Evolutionary conservation across 139 green algal genomes (phyloP).

Genomic region (Coelastrella sp.): DNA sequence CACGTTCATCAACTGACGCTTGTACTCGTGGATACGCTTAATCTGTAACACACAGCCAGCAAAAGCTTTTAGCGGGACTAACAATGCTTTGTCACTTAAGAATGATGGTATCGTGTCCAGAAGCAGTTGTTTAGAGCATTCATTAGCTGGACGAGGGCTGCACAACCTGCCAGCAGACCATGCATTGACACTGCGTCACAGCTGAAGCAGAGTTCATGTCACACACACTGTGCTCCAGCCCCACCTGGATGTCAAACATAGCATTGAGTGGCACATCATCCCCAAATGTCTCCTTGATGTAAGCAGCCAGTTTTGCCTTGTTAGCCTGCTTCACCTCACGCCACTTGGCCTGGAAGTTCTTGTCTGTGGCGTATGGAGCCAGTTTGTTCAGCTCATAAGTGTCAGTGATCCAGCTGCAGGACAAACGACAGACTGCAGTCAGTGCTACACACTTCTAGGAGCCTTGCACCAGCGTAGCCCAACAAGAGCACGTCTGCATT

Average conservation of each 20-base stretch:
- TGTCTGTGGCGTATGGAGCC: conserved; percentile 59
- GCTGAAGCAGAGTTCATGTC: too few relatives aligned
- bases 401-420: conserved; percentile 68
- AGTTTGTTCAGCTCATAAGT: conserved; percentile 65
- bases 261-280: conserved; percentile 80
- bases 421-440: neutral
- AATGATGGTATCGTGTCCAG: neutral
- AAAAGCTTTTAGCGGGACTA: neutral
- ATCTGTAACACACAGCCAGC: conserved; percentile 60
- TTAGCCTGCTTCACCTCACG: conserved; percentile 86
- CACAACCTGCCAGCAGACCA: too few relatives aligned
- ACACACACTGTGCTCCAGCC: neutral
- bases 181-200: too few relatives aligned
- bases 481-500: too few relatives aligned
- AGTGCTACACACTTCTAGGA: too few relatives aligned
- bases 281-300: conserved; percentile 85
- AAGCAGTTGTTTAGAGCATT: neutral
- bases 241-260: conserved; percentile 95
- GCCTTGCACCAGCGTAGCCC: too few relatives aligned
- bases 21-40: conserved; percentile 98
- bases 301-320: conserved; percentile 84
- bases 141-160: too few relatives aligned
- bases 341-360: conserved; percentile 80
- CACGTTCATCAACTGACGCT: conserved; percentile 93
- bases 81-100: too few relatives aligned